phyloP scores from a whole-genome alignment of 257 asterid genomes.

The Ehretia macrophylla region DNA sequence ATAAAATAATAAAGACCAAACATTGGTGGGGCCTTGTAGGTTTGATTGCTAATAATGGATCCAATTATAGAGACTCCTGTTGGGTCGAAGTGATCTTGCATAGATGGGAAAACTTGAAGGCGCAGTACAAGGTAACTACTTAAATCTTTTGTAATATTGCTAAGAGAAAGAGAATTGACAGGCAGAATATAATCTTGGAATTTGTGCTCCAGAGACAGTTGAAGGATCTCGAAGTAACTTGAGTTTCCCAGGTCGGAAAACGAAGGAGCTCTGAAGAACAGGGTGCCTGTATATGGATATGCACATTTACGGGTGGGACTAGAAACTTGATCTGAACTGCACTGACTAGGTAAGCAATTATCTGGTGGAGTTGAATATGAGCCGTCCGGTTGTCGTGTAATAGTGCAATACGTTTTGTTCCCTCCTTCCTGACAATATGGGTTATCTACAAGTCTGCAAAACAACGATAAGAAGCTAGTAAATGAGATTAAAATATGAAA shows the following conservation, averaged over 20 bases:
- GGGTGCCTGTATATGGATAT: too few relatives aligned
- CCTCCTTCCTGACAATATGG: too few relatives aligned
- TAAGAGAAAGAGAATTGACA: conserved; percentile 67
- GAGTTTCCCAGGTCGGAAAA: too few relatives aligned
- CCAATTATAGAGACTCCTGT: conserved; percentile 54
- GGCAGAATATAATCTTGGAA: conserved; percentile 41
- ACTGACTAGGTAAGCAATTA: too few relatives aligned
- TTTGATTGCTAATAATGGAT: conserved; percentile 61
- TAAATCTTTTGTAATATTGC: conserved; percentile 45
- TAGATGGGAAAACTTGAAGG: conserved; percentile 60
- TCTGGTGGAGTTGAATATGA: too few relatives aligned
- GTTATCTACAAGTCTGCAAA: too few relatives aligned
- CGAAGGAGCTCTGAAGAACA: too few relatives aligned
- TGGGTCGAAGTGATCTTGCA: conserved; percentile 41
- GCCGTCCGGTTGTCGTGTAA: too few relatives aligned
- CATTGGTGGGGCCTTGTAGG: conserved; percentile 57
- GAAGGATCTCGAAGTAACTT: conserved; percentile 32
- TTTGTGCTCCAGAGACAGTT: conserved; percentile 29
- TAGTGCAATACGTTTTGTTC: too few relatives aligned
- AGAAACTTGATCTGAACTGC: too few relatives aligned
- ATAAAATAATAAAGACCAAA: conserved; percentile 70
- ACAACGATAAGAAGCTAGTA: conserved; percentile 25
- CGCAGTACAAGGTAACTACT: conserved; percentile 43
- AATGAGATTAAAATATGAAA: not conserved
- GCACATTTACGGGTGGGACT: too few relatives aligned